Conservation (phyloP, 495 filamentous ascomycete genomes). For the Aspergillus carlsbadensis region DNA sequence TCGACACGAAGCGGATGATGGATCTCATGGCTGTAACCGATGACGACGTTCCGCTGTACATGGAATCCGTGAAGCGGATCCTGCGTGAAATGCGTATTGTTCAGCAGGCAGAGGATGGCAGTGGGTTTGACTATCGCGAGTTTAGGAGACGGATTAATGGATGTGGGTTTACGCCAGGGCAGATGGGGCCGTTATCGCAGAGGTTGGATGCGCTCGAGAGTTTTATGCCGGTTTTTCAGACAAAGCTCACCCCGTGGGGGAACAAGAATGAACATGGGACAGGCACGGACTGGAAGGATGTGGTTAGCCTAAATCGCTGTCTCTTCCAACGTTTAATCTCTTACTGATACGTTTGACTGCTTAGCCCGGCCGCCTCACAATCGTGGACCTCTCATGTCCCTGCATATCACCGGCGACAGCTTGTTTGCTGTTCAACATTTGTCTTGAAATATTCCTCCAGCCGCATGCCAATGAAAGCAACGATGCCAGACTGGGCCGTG, state of each 20-base stretch:
- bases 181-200: conserved; percentile 52
- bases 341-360: too few relatives aligned
- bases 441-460: conserved; percentile 60
- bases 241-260: too few relatives aligned
- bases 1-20: conserved; percentile 64
- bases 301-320: too few relatives aligned
- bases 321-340: too few relatives aligned
- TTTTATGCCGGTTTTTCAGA: too few relatives aligned
- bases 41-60: conserved; percentile 50
- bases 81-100: conserved; percentile 57
- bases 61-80: conserved; percentile 55
- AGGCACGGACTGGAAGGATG: too few relatives aligned
- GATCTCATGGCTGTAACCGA: conserved; percentile 65
- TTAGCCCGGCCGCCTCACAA: conserved; percentile 53
- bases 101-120: conserved; percentile 35
- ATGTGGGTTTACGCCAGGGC: conserved; percentile 39
- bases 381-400: conserved; percentile 73
- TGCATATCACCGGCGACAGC: conserved; percentile 66
- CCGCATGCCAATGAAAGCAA: conserved; percentile 34
- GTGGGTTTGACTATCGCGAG: conserved; percentile 50
- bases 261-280: too few relatives aligned
- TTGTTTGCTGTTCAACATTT: conserved; percentile 69
- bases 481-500: too few relatives aligned
- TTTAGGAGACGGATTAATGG: conserved; percentile 44
- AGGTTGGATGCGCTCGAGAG: conserved; percentile 57